Evolutionary conservation across 2,329 filamentous ascomycete genomes (phyloP).

Genomic region (Cercospora sp.): DNA sequence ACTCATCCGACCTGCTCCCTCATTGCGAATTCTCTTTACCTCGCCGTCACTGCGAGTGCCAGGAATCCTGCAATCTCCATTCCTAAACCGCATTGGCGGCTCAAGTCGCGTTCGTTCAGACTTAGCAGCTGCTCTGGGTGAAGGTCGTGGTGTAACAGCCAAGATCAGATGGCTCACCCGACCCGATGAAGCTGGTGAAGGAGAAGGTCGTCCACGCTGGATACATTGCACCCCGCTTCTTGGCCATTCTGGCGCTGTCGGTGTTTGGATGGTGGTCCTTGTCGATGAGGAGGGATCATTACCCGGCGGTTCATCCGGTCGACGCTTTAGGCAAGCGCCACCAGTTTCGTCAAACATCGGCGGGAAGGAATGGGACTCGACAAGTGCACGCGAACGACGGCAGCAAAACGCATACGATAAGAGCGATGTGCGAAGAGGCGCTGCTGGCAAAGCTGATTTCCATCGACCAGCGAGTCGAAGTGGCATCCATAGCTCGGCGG

Average conservation of each 20-base stretch:
- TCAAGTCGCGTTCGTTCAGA: slow-evolving; percentile 55
- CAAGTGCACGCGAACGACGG: slow-evolving; percentile 21
- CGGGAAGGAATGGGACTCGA: slow-evolving; percentile 37
- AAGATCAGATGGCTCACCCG: slow-evolving; percentile 69
- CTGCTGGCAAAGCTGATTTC: slow-evolving; percentile 13
- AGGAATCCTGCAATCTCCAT: slow-evolving; percentile 51
- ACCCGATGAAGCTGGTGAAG: slow-evolving; percentile 41
- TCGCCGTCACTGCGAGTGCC: slow-evolving; percentile 53
- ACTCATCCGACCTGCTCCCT: slow-evolving; percentile 50
- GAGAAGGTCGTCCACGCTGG: slow-evolving; percentile 66
- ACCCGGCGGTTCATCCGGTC: slow-evolving; percentile 24
- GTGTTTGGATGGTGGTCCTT: slow-evolving; percentile 77
- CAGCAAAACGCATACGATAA: slow-evolving; percentile 28
- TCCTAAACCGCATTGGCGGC: slow-evolving; percentile 53
- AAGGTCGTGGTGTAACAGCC: slow-evolving; percentile 70
- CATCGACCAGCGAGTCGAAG: slow-evolving; percentile 18
- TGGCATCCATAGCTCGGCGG: slow-evolving; percentile 9
- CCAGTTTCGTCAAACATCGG: slow-evolving; percentile 39
- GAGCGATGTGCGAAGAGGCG: slow-evolving; percentile 26
- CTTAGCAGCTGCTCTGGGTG: slow-evolving; percentile 60
- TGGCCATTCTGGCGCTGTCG: slow-evolving; percentile 65
- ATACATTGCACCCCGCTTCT: slow-evolving; percentile 75
- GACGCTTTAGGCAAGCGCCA: slow-evolving; percentile 40
- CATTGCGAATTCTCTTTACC: slow-evolving; percentile 52
- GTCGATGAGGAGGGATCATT: slow-evolving; percentile 57